Conservation (phyloP, 1,284 basidiomycete genomes). For the Stygiomarasmius scandens region DNA sequence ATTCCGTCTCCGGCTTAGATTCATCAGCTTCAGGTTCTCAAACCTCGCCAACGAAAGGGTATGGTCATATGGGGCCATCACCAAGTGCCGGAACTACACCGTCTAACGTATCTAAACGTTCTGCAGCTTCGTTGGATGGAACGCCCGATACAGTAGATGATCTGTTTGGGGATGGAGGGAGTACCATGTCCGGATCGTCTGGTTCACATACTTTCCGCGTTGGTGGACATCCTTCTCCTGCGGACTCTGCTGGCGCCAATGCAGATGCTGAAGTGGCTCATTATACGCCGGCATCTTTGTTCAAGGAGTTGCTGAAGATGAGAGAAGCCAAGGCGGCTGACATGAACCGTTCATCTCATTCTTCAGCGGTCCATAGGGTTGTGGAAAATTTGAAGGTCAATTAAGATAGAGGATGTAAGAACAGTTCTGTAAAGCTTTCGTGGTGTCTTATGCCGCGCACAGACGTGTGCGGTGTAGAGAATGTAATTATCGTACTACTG, state of each 20-base stretch:
- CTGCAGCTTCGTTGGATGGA: not conserved
- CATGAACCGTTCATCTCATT: constrained; percentile 62
- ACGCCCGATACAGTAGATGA: constrained; percentile 9
- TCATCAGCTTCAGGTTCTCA: too few relatives aligned
- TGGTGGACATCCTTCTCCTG: constrained; percentile 13
- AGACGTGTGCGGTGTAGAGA: too few relatives aligned
- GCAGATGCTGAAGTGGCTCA: too few relatives aligned
- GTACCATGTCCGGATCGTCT: constrained; percentile 3
- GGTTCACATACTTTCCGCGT: not conserved
- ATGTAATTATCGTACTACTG: too few relatives aligned
- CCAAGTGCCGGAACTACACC: not conserved
- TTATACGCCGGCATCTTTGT: too few relatives aligned
- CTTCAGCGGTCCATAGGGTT: constrained; percentile 47
- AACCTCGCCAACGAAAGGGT: too few relatives aligned
- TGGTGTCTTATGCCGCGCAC: too few relatives aligned
- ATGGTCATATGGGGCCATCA: not conserved
- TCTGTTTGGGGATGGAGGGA: constrained; percentile 11
- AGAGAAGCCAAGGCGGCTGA: constrained; percentile 32
- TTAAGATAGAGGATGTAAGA: too few relatives aligned
- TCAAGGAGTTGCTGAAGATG: too few relatives aligned
- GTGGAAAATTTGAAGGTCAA: constrained; percentile 46
- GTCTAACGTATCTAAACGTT: not conserved
- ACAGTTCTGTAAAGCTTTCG: too few relatives aligned
- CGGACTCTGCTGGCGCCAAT: not conserved
- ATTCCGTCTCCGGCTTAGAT: too few relatives aligned